phyloP scores from a whole-genome alignment of 2,329 filamentous ascomycete species.

The Talaromyces sp. region DNA sequence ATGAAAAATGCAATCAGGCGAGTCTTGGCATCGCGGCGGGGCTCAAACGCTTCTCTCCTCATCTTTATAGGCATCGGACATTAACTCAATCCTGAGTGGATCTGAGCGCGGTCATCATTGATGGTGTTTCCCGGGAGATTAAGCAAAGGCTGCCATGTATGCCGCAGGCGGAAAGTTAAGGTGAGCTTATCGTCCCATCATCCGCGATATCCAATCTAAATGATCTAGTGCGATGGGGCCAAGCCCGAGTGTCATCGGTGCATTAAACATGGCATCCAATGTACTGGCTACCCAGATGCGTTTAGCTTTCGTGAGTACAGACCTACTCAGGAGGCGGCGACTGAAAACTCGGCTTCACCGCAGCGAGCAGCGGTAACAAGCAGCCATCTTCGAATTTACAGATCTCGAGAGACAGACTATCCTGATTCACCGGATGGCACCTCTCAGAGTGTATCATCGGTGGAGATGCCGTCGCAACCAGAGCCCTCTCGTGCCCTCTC shows the following conservation, averaged over 20 bases:
- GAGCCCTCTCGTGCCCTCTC: neutral
- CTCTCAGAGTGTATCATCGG: no score
- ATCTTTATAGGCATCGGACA: no score
- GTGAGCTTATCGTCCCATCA: neutral
- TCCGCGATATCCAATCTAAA: neutral
- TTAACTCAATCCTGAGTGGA: no score
- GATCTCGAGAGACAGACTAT: no score
- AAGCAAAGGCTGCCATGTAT: constrained; percentile 2
- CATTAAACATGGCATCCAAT: neutral
- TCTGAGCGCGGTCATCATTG: no score
- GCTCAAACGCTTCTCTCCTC: no score
- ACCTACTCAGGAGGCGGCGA: neutral
- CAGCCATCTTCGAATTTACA: neutral
- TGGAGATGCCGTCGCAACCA: no score
- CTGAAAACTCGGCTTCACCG: neutral
- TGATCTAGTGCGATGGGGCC: neutral
- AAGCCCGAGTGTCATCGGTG: neutral
- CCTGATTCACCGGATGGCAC: no score
- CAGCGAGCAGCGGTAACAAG: neutral
- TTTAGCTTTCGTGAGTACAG: constrained; percentile 3
- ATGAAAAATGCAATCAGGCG: no score
- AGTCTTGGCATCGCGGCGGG: no score
- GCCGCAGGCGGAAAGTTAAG: constrained; percentile 5
- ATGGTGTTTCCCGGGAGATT: constrained; percentile 5
- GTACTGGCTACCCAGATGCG: constrained; percentile 2